Evolutionary conservation across 768 basidiomycete genomes (phyloP).

Genomic region (Auriscalpium microsporum): DNA sequence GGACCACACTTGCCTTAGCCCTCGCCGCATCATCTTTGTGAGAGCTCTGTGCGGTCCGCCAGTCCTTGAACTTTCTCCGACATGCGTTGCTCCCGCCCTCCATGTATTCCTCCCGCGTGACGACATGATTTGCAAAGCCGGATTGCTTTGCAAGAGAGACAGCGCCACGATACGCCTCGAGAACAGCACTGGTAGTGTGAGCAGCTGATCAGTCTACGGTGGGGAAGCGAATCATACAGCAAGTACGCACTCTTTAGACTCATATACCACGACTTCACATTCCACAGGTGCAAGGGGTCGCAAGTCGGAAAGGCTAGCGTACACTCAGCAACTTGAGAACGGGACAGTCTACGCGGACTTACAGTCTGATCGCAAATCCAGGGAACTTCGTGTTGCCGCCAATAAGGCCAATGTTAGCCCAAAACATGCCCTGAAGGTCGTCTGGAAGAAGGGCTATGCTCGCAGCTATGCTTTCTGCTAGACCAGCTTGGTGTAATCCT

Average conservation of each 20-base stretch:
- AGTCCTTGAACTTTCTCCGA: slow-evolving; percentile 65
- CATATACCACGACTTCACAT: slow-evolving; percentile 64
- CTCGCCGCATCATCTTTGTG: slow-evolving; percentile 9
- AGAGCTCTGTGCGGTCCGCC: slow-evolving; percentile 30
- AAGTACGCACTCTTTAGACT: slow-evolving; percentile 60
- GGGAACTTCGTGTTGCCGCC: slow-evolving; percentile 76
- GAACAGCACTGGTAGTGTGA: slow-evolving; percentile 43
- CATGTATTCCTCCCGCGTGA: slow-evolving; percentile 77
- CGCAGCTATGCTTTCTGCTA: slow-evolving; percentile 65
- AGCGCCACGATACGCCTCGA: slow-evolving; percentile 57
- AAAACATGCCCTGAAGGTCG: slow-evolving; percentile 89
- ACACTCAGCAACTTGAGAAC: background rate
- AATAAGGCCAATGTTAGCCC: slow-evolving; percentile 86
- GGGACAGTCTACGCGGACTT: slow-evolving; percentile 22
- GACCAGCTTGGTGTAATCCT: slow-evolving; percentile 77
- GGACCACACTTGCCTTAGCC: slow-evolving; percentile 10
- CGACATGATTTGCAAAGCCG: slow-evolving; percentile 42
- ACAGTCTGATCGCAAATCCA: slow-evolving; percentile 74
- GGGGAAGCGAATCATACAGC: slow-evolving; percentile 6
- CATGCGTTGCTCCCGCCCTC: slow-evolving; percentile 74
- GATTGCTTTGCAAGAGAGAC: slow-evolving; percentile 46
- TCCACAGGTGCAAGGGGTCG: slow-evolving; percentile 76
- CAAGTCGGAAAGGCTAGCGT: slow-evolving; percentile 58
- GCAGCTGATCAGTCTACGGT: background rate
- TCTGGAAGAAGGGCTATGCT: slow-evolving; percentile 70